Percentiles rank a stretch among this genome's conserved stretches.
These are phyloP conservation scores for Xylariaceae sp. DNA, from an alignment of 2,329 filamentous ascomycete genomes.

Conservation along the genomic window DNA sequence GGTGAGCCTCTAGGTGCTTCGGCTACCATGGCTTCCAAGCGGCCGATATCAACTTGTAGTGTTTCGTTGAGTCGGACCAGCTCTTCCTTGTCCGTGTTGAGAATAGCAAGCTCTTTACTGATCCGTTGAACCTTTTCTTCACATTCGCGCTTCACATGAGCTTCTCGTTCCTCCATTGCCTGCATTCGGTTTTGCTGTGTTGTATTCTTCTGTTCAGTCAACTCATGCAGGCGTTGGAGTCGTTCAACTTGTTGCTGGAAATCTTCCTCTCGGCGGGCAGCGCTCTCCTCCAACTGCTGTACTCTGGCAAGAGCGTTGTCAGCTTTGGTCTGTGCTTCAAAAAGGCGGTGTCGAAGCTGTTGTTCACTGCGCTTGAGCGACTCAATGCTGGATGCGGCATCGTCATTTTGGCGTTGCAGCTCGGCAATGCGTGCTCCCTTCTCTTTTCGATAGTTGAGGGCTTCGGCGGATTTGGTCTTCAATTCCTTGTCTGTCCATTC, in stretches of 20 bases:
- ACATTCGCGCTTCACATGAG: slow-evolving; percentile 61
- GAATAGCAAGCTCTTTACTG: slow-evolving; percentile 52
- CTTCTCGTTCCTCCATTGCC: slow-evolving; percentile 59
- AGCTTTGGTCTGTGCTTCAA: slow-evolving; percentile 78
- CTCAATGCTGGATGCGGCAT: slow-evolving; percentile 71
- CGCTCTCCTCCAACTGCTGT: slow-evolving; percentile 78
- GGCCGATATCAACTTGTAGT: slow-evolving; percentile 50
- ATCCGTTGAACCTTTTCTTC: slow-evolving; percentile 54
- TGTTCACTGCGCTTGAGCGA: slow-evolving; percentile 73
- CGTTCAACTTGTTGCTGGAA: slow-evolving; percentile 83
- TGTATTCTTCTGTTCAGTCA: slow-evolving; percentile 70
- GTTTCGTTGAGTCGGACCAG: slow-evolving; percentile 45
- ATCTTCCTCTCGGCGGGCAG: slow-evolving; percentile 74
- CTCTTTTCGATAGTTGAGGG: slow-evolving; percentile 87
- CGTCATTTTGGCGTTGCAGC: slow-evolving; percentile 82
- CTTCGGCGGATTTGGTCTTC: slow-evolving; percentile 81
- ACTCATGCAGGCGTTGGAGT: slow-evolving; percentile 71
- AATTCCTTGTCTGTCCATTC: slow-evolving; percentile 92
- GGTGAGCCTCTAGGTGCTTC: slow-evolving; percentile 36
- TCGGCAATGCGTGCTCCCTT: slow-evolving; percentile 86
- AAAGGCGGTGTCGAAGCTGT: slow-evolving; percentile 71
- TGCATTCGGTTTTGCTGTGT: slow-evolving; percentile 65
- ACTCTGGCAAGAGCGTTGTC: slow-evolving; percentile 78
- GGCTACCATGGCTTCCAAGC: slow-evolving; percentile 45
- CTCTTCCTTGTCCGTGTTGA: slow-evolving; percentile 42